Base-by-base conservation (phyloP, 768 basidiomycete genomes). In the Mycena galericulata region DNA sequence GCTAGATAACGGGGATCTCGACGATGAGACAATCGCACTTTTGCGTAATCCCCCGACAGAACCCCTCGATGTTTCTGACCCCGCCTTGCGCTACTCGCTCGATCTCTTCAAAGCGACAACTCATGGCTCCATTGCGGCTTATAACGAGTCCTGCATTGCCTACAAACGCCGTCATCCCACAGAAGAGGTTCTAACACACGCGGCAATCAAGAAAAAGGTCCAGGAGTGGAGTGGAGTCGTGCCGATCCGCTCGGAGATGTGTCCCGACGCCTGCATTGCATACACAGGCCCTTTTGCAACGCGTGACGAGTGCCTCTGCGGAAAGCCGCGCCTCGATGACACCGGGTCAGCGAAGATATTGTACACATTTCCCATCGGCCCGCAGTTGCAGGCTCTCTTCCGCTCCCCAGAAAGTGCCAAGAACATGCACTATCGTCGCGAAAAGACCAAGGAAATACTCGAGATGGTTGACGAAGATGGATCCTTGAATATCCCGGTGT, bases 341-440 rank as follows among this genome's bases (percentile, higher is more conserved):
- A 26, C 24, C 2, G 54, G 46, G 15, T 9, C 4, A 41, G 9
- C 62, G 1, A 45, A 47, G 6, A 27, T 76, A 3, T 79, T 79
- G 22, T 46, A 60, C 24, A 49, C 58, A 1, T 43, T 88, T 3
- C 82, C 79, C 0, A 26, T 86, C 12, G 84, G 84, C 1, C 83
- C 83, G 0, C 79, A 82, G 29, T 66, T 86, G 0, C 86, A 87
- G 54, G 80, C 82, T 0, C 51, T 81, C 2, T 75, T 73, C 22
- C 41, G 77, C 0, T 69, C 58, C 3, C 68, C 60, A 3, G 65
- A 75, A 20, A 72, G 75, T 46, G 79, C 83, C 0, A 7, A 45
- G 0, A n/a, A 67, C 3, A 78, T 84, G 75, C 24, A 49, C 0
- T 80, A 84, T 65, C 72, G 78, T 3, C 15, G 57, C 1, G 45